Conservation (phyloP, 2,329 filamentous ascomycete species). For the Hypoxylon sp. region DNA sequence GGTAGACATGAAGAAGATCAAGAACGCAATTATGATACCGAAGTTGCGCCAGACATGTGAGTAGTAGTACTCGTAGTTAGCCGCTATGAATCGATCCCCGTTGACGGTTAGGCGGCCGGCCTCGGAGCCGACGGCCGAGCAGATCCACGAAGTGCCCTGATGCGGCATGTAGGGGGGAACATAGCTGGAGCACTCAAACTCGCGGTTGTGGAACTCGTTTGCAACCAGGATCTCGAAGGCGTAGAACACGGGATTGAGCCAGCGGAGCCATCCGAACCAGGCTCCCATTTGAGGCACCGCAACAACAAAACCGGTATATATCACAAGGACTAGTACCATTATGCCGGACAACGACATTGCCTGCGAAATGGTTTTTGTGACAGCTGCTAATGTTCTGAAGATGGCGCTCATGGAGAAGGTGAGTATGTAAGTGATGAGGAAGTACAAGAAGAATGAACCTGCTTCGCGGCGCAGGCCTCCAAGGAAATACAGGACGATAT, state of each 20-base stretch:
- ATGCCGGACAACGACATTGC: conserved; percentile 68
- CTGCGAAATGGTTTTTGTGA: conserved; percentile 75
- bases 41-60: conserved; percentile 68
- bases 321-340: conserved; percentile 72
- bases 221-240: conserved; percentile 80
- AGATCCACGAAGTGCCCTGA: conserved; percentile 63
- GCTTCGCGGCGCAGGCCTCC: conserved; percentile 68
- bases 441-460: conserved; percentile 81
- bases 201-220: conserved; percentile 77
- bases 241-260: conserved; percentile 80
- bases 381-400: conserved; percentile 74
- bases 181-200: conserved; percentile 69
- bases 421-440: conserved; percentile 76
- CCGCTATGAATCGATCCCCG: conserved; percentile 72
- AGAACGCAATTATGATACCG: conserved; percentile 23
- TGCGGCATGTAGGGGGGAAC: conserved; percentile 57
- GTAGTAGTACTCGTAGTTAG: conserved; percentile 70
- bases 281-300: conserved; percentile 71
- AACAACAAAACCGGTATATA: conserved; percentile 71
- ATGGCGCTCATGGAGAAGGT: conserved; percentile 82
- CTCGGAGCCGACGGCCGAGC: conserved; percentile 67
- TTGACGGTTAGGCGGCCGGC: conserved; percentile 68
- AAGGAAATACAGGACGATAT: conserved; percentile 70
- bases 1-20: conserved; percentile 7
- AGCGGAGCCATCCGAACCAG: conserved; percentile 84